Evolutionary conservation across 2,329 filamentous ascomycete genomes (phyloP).

Genomic region (Fonsecaea monophora): DNA sequence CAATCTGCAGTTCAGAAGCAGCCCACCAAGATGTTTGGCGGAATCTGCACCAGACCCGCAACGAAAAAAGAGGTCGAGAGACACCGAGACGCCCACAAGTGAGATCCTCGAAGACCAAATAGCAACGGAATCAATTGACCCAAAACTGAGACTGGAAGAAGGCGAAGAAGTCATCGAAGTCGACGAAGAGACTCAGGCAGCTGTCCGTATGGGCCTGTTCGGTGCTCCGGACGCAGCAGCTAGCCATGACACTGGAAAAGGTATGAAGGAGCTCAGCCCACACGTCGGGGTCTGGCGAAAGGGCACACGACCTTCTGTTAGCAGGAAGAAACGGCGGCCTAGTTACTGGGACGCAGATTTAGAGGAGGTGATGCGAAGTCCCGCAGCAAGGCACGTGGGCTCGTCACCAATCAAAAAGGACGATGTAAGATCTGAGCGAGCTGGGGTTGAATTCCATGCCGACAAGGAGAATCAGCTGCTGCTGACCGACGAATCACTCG

Average conservation of each 20-base stretch:
- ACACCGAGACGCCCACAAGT: conserved; percentile 21
- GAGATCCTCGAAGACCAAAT: conserved; percentile 24
- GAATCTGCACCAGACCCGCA: conserved; percentile 18
- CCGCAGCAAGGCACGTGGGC: conserved; percentile 37
- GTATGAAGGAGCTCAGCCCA: conserved; percentile 38
- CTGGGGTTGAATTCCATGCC: conserved; percentile 29
- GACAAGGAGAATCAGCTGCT: conserved; percentile 18
- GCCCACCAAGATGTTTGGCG: conserved; percentile 32
- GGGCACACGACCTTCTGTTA: conserved; percentile 21
- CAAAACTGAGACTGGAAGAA: conserved; percentile 30
- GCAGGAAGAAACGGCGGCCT: conserved; percentile 37
- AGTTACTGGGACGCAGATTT: conserved; percentile 41
- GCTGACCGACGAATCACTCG: conserved; percentile 19
- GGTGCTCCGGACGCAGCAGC: conserved; percentile 26
- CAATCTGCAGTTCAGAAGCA: conserved; percentile 38
- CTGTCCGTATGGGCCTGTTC: conserved; percentile 36
- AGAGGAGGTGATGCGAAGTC: conserved; percentile 37
- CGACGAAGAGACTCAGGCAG: conserved; percentile 38
- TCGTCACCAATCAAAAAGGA: conserved; percentile 34
- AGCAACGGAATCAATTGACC: conserved; percentile 18
- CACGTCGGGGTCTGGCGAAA: conserved; percentile 38
- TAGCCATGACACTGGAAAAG: conserved; percentile 13
- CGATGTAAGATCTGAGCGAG: conserved; percentile 32
- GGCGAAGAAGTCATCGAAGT: conserved; percentile 36
- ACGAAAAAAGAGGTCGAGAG: conserved; percentile 28